phyloP scores from a whole-genome alignment of 257 asterid genomes.

The Ehretia macrophylla region DNA sequence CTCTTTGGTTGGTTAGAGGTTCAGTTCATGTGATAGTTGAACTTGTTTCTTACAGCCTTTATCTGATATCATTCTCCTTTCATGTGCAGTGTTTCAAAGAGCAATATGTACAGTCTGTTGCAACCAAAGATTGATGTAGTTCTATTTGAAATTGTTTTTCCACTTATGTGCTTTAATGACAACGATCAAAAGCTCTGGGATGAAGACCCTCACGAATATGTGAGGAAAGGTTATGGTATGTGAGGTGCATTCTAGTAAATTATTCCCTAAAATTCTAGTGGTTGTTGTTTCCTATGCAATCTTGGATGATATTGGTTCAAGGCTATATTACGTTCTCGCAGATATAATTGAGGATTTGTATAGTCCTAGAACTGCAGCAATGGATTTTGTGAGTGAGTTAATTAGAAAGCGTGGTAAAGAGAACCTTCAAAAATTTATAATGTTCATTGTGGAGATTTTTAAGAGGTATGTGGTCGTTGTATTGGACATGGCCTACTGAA shows the following conservation, averaged over 20 bases:
- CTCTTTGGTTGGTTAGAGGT: not conserved
- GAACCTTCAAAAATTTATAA: constrained; percentile 85
- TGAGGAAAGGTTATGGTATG: constrained; percentile 97
- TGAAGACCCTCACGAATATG: constrained; percentile 98
- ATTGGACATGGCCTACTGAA: not conserved
- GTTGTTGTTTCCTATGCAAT: not conserved
- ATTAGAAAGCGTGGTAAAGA: constrained; percentile 96
- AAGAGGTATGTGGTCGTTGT: constrained; percentile 47
- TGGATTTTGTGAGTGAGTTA: constrained; percentile 99
- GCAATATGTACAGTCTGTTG: constrained; percentile 74
- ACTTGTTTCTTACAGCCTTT: not conserved
- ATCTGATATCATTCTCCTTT: not conserved
- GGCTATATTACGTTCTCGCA: constrained; percentile 25
- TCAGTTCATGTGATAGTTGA: not conserved
- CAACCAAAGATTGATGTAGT: constrained; percentile 80
- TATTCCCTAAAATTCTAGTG: not conserved
- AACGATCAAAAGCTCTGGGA: constrained; percentile 95
- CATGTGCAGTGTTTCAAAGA: constrained; percentile 78
- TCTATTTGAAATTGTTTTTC: constrained; percentile 90
- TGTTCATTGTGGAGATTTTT: constrained; percentile 81
- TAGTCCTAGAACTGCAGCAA: constrained; percentile 98
- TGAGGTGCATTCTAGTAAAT: constrained; percentile 12
- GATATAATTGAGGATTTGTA: constrained; percentile 97
- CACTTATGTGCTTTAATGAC: constrained; percentile 95
- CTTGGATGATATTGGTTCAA: constrained; percentile 9